A percentile compares a stretch with the other conserved stretches of the same genome.
phyloP scores from a whole-genome alignment of 2,329 filamentous ascomycete species.

The Cytospora mali region DNA sequence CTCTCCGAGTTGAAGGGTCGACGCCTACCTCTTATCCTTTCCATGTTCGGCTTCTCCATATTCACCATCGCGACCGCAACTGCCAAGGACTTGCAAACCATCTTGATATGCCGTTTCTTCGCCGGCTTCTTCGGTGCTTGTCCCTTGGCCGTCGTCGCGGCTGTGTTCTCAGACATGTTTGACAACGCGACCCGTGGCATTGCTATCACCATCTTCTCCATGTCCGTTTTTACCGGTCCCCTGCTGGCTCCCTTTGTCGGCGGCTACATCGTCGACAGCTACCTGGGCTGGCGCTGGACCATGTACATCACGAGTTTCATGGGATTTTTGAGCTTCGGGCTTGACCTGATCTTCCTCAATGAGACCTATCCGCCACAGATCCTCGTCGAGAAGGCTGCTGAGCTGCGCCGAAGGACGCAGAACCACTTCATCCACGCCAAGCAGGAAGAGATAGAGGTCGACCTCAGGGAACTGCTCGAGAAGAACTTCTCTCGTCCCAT shows the following conservation, averaged over 20 bases:
- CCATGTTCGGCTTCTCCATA: slow-evolving; percentile 71
- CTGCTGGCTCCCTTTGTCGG: slow-evolving; percentile 70
- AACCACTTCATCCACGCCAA: slow-evolving; percentile 74
- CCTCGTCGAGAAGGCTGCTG: slow-evolving; percentile 61
- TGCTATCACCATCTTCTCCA: slow-evolving; percentile 60
- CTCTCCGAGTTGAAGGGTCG: slow-evolving; percentile 73
- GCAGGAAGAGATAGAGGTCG: slow-evolving; percentile 71
- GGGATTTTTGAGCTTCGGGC: slow-evolving; percentile 60
- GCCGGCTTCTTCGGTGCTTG: slow-evolving; percentile 72
- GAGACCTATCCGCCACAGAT: slow-evolving; percentile 73
- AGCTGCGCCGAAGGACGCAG: slow-evolving; percentile 64
- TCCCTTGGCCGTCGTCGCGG: slow-evolving; percentile 68
- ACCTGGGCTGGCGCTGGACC: slow-evolving; percentile 75
- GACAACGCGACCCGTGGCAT: slow-evolving; percentile 63
- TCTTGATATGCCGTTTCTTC: slow-evolving; percentile 75
- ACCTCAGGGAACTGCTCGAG: slow-evolving; percentile 62
- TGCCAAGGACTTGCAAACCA: slow-evolving; percentile 67
- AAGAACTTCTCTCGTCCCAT: slow-evolving; percentile 71
- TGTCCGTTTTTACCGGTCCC: slow-evolving; percentile 68
- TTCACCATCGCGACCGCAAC: slow-evolving; percentile 68
- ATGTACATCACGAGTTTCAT: slow-evolving; percentile 66
- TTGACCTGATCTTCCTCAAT: slow-evolving; percentile 64
- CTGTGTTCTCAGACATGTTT: slow-evolving; percentile 74
- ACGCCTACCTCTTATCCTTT: slow-evolving; percentile 59
- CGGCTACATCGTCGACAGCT: slow-evolving; percentile 64